phyloP scores from a whole-genome alignment of 1,139 yeast species.

The Lodderomyces orthopsilosis region DNA sequence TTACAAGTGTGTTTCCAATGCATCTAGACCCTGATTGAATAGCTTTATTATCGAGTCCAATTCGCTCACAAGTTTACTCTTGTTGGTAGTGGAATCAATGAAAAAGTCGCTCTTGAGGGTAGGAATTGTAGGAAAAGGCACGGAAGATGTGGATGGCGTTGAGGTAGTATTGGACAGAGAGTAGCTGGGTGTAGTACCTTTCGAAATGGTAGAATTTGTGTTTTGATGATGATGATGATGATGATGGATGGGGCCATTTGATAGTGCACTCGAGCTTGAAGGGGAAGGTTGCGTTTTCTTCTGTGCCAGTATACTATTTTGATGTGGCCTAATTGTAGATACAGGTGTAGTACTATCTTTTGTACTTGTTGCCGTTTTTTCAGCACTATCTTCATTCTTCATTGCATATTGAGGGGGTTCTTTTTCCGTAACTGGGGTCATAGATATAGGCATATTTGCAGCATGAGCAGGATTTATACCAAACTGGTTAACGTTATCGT shows the following conservation, averaged over 20 bases:
- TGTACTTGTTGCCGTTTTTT: not conserved
- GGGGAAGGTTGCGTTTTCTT: constrained; percentile 10
- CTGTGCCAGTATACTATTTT: constrained; percentile 14
- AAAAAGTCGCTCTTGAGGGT: constrained; percentile 38
- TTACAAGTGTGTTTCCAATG: constrained; percentile 32
- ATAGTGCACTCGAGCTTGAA: not conserved
- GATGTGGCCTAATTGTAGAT: constrained; percentile 11
- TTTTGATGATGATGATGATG: not conserved
- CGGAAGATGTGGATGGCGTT: not conserved
- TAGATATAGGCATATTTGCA: constrained; percentile 52
- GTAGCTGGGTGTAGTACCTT: not conserved
- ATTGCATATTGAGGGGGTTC: constrained; percentile 20
- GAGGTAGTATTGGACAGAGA: not conserved
- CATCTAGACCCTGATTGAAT: constrained; percentile 42
- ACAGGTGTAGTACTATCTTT: not conserved
- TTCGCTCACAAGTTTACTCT: constrained; percentile 34
- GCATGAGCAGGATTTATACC: constrained; percentile 58
- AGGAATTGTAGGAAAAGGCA: constrained; percentile 38
- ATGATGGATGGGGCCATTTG: not conserved
- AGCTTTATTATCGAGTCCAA: constrained; percentile 39
- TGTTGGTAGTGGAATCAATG: constrained; percentile 34
- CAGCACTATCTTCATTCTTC: constrained; percentile 12
- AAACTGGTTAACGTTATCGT: constrained; percentile 55
- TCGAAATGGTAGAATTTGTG: not conserved
- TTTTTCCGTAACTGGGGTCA: constrained; percentile 78